Evolutionary conservation across 2,329 filamentous ascomycete species (phyloP), one percentile per base, ranked within the genome.

Genomic region (Verticillium dahliae): DNA sequence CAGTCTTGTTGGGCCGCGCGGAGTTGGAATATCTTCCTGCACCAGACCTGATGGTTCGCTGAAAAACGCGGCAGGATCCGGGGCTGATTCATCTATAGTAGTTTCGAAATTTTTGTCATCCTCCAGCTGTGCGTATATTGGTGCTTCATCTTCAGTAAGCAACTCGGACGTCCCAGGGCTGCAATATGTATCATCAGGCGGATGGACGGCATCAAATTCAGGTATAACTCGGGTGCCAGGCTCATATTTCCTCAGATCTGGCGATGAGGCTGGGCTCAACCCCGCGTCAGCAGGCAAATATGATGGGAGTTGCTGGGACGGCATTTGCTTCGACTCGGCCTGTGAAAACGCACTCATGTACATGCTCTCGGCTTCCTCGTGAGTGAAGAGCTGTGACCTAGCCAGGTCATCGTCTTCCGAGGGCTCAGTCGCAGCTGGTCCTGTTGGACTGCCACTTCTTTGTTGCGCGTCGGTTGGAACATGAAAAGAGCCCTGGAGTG

Each of bases 311-410:
- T 69, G 69, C 4, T 68, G 65, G n/a, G 67, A 67, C 15, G 58
- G 69, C 22, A 70, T 38, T 50, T 69, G 69, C 10, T 74, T 71
- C 2, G 71, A 70, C 38, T 75, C 71, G 1, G 74, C 71, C 33
- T 82, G 75, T 2, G 86, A 88, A 59, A 89, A 83, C 1, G 86
- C 86, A 65, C 86, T 94, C 87, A 92, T 88, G 68, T 95, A 96
- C 87, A 96, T 90, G 72, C 91, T 95, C 69, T 91, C 87, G 0
- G 90, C 90, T 65, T 94, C 90, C 64, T 92, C 89, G 62, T 92
- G 90, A 39, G 85, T 91, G 69, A 90, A 94, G 1, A 92, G 70
- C 50, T 85, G 87, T 5, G 91, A 94, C 64, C 84, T 77, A 3
- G 82, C 74, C 22, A 90, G 75, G 63, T 88, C 85, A 38, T 85